These are phyloP conservation scores for Hyaloscypha variabilis DNA, from an alignment of 495 filamentous ascomycete genomes.

Conservation along the genomic window DNA sequence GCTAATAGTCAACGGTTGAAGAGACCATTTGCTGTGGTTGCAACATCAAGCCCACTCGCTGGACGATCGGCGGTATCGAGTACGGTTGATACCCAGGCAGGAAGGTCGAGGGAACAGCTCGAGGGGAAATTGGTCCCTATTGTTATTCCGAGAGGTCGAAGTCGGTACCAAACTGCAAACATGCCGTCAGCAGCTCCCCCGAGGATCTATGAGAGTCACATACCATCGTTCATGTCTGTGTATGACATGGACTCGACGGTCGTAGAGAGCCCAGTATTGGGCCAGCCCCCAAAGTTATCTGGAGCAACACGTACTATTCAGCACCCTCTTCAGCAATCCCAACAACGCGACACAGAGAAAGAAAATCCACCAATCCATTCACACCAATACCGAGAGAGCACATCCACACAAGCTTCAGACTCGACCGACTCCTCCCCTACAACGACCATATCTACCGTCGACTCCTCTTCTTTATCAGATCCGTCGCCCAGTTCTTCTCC, in stretches of 20 bases:
- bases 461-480: slow-evolving; percentile 85
- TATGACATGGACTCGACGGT: slow-evolving; percentile 55
- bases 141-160: slow-evolving; percentile 4
- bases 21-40: slow-evolving; percentile 25
- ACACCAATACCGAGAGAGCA: slow-evolving; percentile 64
- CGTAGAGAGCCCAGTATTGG: slow-evolving; percentile 38
- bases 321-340: slow-evolving; percentile 10
- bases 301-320: slow-evolving; percentile 10
- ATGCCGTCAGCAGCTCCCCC: slow-evolving; percentile 58
- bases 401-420: slow-evolving; percentile 79
- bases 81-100: slow-evolving; percentile 4
- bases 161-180: slow-evolving; percentile 31
- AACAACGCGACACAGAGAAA: slow-evolving; percentile 7
- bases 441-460: slow-evolving; percentile 91
- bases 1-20: slow-evolving; percentile 31
- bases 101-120: slow-evolving; percentile 19
- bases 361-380: slow-evolving; percentile 28
- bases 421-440: slow-evolving; percentile 95
- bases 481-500: slow-evolving; percentile 90
- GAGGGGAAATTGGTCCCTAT: slow-evolving; percentile 12
- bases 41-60: slow-evolving; percentile 3
- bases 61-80: slow-evolving; percentile 16
- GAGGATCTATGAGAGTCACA: slow-evolving; percentile 63
- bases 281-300: slow-evolving; percentile 21
- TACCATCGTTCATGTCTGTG: slow-evolving; percentile 75